A percentile compares a stretch with the other conserved stretches of the same genome.
These are phyloP conservation scores for Wilcoxina mikolae DNA, from an alignment of 495 filamentous ascomycete species.

Conservation along the genomic window DNA sequence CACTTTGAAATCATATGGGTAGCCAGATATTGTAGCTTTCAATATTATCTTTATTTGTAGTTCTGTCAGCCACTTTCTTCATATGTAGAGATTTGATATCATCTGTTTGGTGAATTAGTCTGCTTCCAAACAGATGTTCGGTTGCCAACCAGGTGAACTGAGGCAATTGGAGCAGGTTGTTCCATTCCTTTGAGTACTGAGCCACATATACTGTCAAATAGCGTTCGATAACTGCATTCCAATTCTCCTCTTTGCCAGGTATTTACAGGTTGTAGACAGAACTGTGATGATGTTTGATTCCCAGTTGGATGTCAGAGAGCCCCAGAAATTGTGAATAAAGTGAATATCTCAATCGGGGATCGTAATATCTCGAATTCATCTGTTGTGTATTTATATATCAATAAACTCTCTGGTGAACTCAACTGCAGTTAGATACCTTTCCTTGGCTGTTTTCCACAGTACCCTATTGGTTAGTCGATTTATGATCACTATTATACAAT, in stretches of 20 bases:
- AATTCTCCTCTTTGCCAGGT: not conserved
- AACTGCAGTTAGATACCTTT: not conserved
- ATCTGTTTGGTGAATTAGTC: not conserved
- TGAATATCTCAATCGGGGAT: slow-evolving; percentile 2
- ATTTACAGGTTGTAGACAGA: not conserved
- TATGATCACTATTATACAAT: not conserved
- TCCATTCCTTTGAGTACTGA: not conserved
- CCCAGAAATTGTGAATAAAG: slow-evolving; percentile 8
- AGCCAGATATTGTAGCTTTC: not conserved
- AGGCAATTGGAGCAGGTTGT: not conserved
- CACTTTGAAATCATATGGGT: not conserved
- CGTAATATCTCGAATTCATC: slow-evolving; percentile 2
- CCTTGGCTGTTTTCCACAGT: not conserved
- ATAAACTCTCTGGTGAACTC: not conserved
- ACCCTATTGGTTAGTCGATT: not conserved
- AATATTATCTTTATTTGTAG: not conserved
- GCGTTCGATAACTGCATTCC: not conserved
- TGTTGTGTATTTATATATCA: not conserved
- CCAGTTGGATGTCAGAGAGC: not conserved
- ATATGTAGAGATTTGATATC: not conserved
- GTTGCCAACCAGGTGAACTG: not conserved
- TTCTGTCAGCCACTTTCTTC: not conserved
- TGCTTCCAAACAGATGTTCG: not conserved
- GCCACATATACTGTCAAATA: not conserved
- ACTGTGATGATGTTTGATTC: not conserved